Conservation (phyloP, 2,329 filamentous ascomycete genomes). For the Alternaria sp. region DNA sequence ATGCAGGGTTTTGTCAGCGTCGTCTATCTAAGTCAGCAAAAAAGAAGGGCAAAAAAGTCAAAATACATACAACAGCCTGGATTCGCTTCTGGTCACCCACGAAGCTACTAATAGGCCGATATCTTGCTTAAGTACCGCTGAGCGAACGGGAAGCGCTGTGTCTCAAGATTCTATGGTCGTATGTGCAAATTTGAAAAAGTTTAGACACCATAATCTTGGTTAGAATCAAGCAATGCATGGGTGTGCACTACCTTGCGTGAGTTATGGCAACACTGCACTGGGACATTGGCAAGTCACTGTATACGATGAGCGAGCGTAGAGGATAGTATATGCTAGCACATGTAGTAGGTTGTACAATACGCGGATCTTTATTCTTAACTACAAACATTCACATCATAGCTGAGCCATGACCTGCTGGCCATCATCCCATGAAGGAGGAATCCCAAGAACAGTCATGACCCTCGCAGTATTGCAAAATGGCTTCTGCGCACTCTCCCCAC, state of each 20-base stretch:
- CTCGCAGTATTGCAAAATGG: constrained; percentile 11
- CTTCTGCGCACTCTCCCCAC: constrained; percentile 10
- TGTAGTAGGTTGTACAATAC: not conserved
- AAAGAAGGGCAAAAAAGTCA: not conserved
- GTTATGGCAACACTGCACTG: not conserved
- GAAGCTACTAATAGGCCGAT: not conserved
- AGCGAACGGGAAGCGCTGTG: not conserved
- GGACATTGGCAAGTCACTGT: not conserved
- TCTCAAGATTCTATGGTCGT: not conserved
- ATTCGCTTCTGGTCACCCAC: not conserved
- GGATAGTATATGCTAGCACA: not conserved
- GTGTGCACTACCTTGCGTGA: too few species aligned
- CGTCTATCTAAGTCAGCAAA: not conserved
- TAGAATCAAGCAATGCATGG: not conserved
- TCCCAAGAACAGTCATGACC: not conserved
- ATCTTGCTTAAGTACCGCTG: not conserved
- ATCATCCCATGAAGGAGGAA: not conserved
- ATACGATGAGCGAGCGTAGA: not conserved
- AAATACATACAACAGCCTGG: not conserved
- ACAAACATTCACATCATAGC: not conserved
- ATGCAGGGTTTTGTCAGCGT: not conserved
- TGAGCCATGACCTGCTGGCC: not conserved
- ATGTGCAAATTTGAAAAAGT: not conserved
- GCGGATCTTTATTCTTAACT: not conserved
- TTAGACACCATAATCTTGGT: not conserved